phyloP scores from a whole-genome alignment of 306 rosid genomes.

The Ormosia emarginata region DNA sequence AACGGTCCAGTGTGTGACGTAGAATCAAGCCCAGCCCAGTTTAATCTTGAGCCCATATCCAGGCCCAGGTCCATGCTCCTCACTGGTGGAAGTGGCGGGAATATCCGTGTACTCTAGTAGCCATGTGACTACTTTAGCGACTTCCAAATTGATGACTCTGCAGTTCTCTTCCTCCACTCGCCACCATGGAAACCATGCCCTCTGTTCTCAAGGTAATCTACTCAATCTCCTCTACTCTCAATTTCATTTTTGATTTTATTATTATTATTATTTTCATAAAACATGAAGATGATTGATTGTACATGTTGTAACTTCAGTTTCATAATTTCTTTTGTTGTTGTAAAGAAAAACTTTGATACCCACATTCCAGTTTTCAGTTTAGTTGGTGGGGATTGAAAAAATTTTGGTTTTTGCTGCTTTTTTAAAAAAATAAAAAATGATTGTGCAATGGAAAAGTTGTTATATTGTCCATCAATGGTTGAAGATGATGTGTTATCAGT shows the following conservation, averaged over 20 bases:
- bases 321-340: not conserved
- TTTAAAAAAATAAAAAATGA: not conserved
- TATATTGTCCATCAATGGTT: not conserved
- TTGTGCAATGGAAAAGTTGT: not conserved
- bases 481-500: not conserved
- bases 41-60: not conserved
- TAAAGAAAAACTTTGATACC: not conserved
- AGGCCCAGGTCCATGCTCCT: not conserved
- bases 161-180: not conserved
- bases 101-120: not conserved
- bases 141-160: not conserved
- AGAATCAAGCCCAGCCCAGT: not conserved
- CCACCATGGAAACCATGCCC: conserved; percentile 35
- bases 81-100: conserved; percentile 11
- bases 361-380: not conserved
- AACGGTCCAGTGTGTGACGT: too few species aligned
- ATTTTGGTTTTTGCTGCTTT: not conserved
- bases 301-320: not conserved
- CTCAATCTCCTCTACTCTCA: not conserved
- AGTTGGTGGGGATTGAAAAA: not conserved
- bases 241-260: not conserved
- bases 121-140: not conserved
- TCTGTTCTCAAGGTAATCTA: conserved; percentile 56
- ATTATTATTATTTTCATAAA: not conserved
- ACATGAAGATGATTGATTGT: not conserved